Conservation (phyloP, 2,329 filamentous ascomycete species). For the Aspergillus chevalieri region DNA sequence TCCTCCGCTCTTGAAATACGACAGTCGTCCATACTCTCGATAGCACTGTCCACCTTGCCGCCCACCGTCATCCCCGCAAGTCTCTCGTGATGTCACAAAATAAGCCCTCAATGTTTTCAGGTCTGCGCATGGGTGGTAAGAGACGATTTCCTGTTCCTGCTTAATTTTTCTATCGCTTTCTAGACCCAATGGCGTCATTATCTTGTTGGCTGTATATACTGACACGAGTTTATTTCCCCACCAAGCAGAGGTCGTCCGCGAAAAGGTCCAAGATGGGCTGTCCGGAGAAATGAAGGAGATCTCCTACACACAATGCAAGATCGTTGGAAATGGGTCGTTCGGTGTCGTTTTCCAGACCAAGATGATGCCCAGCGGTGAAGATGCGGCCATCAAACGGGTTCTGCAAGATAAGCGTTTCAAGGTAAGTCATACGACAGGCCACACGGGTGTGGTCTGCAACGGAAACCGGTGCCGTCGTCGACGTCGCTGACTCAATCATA, state of each 20-base stretch:
- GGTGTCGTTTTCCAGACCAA: slow-evolving; percentile 99
- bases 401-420: slow-evolving; percentile 99
- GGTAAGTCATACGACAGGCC: slow-evolving; percentile 48
- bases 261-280: slow-evolving; percentile 97
- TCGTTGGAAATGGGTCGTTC: slow-evolving; percentile 97
- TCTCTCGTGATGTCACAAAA: slow-evolving; percentile 71
- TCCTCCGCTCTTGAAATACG: slow-evolving; percentile 41
- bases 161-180: slow-evolving; percentile 17
- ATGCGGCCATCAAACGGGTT: slow-evolving; percentile 97
- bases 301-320: slow-evolving; percentile 99
- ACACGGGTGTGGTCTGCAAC: background rate
- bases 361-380: slow-evolving; percentile 92
- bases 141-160: background rate
- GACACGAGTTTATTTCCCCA: slow-evolving; percentile 2
- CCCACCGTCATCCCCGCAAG: slow-evolving; percentile 16
- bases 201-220: background rate
- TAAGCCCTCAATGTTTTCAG: slow-evolving; percentile 80
- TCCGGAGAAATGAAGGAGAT: slow-evolving; percentile 95
- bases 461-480: background rate
- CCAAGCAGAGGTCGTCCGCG: slow-evolving; percentile 80
- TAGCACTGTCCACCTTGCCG: slow-evolving; percentile 23
- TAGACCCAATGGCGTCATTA: background rate
- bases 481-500: slow-evolving; percentile 41
- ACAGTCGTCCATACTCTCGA: slow-evolving; percentile 36
- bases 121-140: slow-evolving; percentile 96